Percentiles rank a stretch among this genome's conserved stretches.
Evolutionary conservation across 208 protist genomes (phyloP).

Genomic region (Acanthamoeba sp.): DNA sequence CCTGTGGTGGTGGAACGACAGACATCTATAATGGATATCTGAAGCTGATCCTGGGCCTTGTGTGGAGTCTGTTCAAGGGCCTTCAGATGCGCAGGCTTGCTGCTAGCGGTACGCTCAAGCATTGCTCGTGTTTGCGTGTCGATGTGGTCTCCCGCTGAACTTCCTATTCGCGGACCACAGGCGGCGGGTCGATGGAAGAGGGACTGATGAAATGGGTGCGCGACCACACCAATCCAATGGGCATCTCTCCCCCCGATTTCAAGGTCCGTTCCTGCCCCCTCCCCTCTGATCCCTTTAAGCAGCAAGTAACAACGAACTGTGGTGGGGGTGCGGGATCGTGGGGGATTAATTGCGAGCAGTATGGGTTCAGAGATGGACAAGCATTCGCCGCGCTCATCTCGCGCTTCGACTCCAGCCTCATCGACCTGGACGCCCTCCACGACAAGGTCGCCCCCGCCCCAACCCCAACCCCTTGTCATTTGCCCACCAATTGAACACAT

Average conservation of each 20-base stretch:
- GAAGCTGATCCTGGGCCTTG: background rate
- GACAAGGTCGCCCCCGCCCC: background rate
- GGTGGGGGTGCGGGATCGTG: too few relatives aligned
- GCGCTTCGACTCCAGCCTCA: background rate
- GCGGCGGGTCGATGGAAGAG: background rate
- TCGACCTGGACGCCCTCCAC: background rate
- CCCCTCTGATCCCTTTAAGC: background rate
- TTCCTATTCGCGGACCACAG: background rate
- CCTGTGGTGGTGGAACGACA: too few relatives aligned
- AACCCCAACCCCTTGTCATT: too few relatives aligned
- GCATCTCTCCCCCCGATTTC: background rate
- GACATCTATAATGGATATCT: background rate
- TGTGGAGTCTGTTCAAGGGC: conserved; percentile 13
- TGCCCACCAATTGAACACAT: too few relatives aligned
- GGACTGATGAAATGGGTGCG: background rate
- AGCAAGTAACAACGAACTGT: background rate
- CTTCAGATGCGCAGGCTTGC: background rate
- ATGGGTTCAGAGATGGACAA: background rate
- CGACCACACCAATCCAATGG: background rate
- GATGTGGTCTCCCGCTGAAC: too few relatives aligned
- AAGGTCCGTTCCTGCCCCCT: background rate
- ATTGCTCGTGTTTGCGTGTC: too few relatives aligned
- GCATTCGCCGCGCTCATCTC: background rate
- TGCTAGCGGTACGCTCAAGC: background rate
- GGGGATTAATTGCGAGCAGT: background rate